Conservation (phyloP, 106 monocot species). For the Posidonia australis region DNA sequence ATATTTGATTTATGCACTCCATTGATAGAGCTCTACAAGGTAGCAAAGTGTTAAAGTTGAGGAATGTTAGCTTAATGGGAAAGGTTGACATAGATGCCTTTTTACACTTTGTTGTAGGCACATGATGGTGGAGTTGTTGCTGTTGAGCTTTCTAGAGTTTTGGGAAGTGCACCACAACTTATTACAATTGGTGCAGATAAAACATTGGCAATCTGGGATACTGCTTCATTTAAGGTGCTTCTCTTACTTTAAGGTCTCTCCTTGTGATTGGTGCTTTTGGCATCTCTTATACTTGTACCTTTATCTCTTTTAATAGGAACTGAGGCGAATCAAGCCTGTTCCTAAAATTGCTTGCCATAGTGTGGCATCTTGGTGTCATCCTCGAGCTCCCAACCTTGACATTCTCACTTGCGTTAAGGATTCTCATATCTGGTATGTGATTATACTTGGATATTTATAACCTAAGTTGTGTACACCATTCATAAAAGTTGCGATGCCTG, state of each 20-base stretch:
- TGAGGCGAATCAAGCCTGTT: conserved; percentile 96
- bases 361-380: conserved; percentile 99
- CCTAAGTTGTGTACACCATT: background rate
- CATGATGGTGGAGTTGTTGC: conserved; percentile 97
- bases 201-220: conserved; percentile 98
- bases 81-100: background rate
- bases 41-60: background rate
- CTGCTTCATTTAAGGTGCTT: conserved; percentile 82
- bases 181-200: conserved; percentile 98
- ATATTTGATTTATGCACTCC: too few species aligned
- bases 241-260: background rate
- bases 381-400: conserved; percentile 97
- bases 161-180: conserved; percentile 91
- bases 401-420: conserved; percentile 99
- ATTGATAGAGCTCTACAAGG: background rate
- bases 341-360: conserved; percentile 95
- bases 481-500: background rate
- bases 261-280: background rate
- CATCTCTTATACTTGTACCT: background rate
- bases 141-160: conserved; percentile 93
- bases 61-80: background rate
- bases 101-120: conserved; percentile 34
- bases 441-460: conserved; percentile 1
- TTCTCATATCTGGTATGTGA: conserved; percentile 95
- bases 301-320: conserved; percentile 38